Percentiles rank a stretch among this genome's conserved stretches.
Evolutionary conservation across 2,329 filamentous ascomycete genomes (phyloP).

Genomic region (Tolypocladium ovalisporum): DNA sequence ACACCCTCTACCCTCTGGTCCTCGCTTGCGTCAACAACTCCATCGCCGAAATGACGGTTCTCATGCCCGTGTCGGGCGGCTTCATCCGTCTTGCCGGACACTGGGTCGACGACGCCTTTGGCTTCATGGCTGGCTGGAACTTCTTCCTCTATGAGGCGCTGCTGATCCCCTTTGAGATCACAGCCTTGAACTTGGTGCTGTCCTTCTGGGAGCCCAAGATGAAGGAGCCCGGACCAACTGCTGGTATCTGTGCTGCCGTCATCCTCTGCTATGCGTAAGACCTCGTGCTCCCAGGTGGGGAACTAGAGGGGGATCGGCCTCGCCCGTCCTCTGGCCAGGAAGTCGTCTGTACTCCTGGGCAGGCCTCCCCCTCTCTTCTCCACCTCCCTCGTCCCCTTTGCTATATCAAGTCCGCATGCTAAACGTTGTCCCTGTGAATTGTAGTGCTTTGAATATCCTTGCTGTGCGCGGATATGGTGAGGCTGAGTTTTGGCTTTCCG

Average conservation of each 20-base stretch:
- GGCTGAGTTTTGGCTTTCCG: conserved; percentile 58
- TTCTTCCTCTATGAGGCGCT: conserved; percentile 34
- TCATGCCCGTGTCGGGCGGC: conserved; percentile 51
- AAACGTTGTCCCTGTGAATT: conserved; percentile 13
- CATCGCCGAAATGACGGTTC: conserved; percentile 53
- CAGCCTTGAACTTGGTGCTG: conserved; percentile 30
- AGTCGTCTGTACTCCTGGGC: neutral
- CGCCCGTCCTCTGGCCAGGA: neutral
- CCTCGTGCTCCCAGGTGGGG: conserved; percentile 2
- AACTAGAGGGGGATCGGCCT: neutral
- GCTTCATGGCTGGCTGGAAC: conserved; percentile 39
- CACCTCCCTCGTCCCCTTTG: neutral
- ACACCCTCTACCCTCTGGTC: conserved; percentile 41
- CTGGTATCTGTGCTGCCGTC: conserved; percentile 46
- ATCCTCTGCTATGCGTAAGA: conserved; percentile 47
- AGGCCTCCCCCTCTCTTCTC: neutral
- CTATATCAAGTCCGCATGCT: conserved; percentile 11
- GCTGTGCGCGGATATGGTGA: conserved; percentile 58
- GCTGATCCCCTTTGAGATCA: conserved; percentile 32
- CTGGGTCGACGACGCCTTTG: conserved; percentile 56
- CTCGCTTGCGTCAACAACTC: conserved; percentile 54
- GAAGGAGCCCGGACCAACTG: conserved; percentile 56
- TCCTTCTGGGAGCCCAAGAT: conserved; percentile 26
- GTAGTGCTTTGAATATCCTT: conserved; percentile 49
- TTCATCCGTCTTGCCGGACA: conserved; percentile 55